Evolutionary conservation across 2,329 filamentous ascomycete species (phyloP), one percentile per base, ranked within the genome.

Genomic region (Penicillium sp.): DNA sequence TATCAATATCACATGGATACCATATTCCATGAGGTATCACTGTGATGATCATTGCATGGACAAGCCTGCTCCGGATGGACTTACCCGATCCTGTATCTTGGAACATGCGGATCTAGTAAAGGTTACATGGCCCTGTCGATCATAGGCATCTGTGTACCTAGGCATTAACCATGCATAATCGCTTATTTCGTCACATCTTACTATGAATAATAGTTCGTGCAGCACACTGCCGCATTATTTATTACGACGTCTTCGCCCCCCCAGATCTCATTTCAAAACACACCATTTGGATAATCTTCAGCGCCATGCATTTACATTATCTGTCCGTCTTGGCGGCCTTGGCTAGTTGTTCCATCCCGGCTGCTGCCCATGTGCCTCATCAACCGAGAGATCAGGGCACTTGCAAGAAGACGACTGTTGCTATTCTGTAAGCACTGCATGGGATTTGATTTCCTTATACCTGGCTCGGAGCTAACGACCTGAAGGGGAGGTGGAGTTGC

Each of bases 361-460:
- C 60, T 35, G 48, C 48, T 51, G 50, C 54, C 14, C 56, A 53
- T 33, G 58, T 60, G 43, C 60, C 63, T 26, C 58, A 63, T 9
- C 42, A 53, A 8, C 29, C 54, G 3, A 60, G 51, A 26, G 39
- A 39, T 0, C 56, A 59, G 19, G 60, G 58, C 10, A 59, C 47
- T 21, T 65, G 63, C 44, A 63, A 63, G 54, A 64, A 65, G 47
- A 65, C 63, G 2, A 64, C 57, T 21, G 63, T 65, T 48, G 63
- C 60, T 1, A 65, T 65, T 43, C 29, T 65, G 62, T 65, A 60
- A 54, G 63, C 3, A 27, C 39, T 14, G 3, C 23, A 6, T 44
- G 16, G 16, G n/a, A 10, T 26, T 5, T 11, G 23, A 10, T 9
- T 29, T 29, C 23, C 19, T 14, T 31, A 39, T 26, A 14, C 27